These are phyloP conservation scores for Lumnitzera racemosa DNA, from an alignment of 345 rosid species.

Conservation along the genomic window DNA sequence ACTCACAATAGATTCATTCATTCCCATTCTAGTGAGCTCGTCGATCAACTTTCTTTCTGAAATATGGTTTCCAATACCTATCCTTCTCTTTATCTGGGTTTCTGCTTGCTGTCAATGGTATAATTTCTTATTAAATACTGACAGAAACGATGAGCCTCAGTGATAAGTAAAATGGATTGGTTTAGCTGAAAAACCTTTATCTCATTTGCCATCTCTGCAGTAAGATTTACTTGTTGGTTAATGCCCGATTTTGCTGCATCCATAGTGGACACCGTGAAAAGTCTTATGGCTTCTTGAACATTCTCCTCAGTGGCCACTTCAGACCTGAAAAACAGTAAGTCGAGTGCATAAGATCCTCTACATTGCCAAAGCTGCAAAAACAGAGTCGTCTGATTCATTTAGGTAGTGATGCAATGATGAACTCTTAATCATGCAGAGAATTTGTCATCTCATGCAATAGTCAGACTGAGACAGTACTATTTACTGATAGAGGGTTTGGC, in stretches of 20 bases:
- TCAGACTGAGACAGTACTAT: no score
- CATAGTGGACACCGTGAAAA: conserved; percentile 88
- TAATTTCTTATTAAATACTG: neutral
- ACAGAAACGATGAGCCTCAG: neutral
- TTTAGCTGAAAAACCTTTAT: conserved; percentile 53
- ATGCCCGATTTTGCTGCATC: conserved; percentile 97
- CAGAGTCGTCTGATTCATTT: no score
- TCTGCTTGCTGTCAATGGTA: conserved; percentile 64
- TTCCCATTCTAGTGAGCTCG: conserved; percentile 78
- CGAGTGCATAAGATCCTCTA: no score
- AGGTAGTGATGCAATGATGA: no score
- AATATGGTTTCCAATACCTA: conserved; percentile 81
- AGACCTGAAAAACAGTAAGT: conserved; percentile 36
- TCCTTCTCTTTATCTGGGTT: conserved; percentile 80
- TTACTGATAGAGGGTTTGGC: no score
- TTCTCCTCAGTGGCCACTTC: conserved; percentile 78
- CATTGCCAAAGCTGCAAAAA: no score
- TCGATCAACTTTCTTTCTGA: conserved; percentile 87
- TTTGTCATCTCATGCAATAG: no score
- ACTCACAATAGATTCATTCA: conserved; percentile 85
- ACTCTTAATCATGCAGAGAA: no score
- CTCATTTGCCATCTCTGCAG: conserved; percentile 72
- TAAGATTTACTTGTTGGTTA: conserved; percentile 74
- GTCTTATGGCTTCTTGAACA: conserved; percentile 81
- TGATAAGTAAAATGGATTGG: neutral